phyloP scores from a whole-genome alignment of 345 rosid genomes.

The Lepidium aucheri region DNA sequence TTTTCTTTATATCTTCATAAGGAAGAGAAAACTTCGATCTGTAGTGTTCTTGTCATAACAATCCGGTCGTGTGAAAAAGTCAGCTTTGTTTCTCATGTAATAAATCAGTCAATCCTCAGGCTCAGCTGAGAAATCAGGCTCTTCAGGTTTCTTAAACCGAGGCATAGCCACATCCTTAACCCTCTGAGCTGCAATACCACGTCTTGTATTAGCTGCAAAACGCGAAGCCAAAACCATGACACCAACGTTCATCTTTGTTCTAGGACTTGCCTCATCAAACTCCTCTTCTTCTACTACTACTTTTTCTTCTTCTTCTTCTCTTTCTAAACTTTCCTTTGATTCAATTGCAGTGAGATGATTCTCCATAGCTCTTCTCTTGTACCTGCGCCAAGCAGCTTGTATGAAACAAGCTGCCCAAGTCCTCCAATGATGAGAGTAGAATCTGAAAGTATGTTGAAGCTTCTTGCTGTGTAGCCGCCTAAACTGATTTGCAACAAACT shows the following conservation, averaged over 20 bases:
- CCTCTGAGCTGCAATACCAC: conserved; percentile 50
- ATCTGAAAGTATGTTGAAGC: conserved; percentile 86
- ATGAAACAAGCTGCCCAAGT: conserved; percentile 94
- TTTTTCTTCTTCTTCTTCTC: conserved; percentile 3
- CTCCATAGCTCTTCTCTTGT: conserved; percentile 56
- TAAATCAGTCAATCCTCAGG: conserved; percentile 31
- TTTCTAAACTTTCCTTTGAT: conserved; percentile 30
- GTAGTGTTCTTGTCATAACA: conserved; percentile 4
- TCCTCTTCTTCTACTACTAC: conserved; percentile 17
- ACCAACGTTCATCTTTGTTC: conserved; percentile 32
- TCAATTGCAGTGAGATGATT: conserved; percentile 38
- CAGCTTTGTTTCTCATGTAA: background rate
- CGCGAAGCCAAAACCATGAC: conserved; percentile 60
- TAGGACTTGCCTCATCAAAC: conserved; percentile 21
- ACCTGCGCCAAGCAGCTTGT: conserved; percentile 85
- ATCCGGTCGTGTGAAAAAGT: background rate
- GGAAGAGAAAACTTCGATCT: background rate
- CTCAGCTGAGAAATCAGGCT: conserved; percentile 67
- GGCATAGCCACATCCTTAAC: conserved; percentile 41
- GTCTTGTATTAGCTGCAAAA: conserved; percentile 69
- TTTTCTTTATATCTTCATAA: background rate
- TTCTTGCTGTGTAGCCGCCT: conserved; percentile 90
- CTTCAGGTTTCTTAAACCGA: conserved; percentile 66
- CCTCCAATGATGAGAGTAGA: conserved; percentile 94
- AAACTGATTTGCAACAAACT: conserved; percentile 88